These are phyloP conservation scores for Selenicereus undatus DNA, from an alignment of 148 eudicot genomes.

Conservation along the genomic window DNA sequence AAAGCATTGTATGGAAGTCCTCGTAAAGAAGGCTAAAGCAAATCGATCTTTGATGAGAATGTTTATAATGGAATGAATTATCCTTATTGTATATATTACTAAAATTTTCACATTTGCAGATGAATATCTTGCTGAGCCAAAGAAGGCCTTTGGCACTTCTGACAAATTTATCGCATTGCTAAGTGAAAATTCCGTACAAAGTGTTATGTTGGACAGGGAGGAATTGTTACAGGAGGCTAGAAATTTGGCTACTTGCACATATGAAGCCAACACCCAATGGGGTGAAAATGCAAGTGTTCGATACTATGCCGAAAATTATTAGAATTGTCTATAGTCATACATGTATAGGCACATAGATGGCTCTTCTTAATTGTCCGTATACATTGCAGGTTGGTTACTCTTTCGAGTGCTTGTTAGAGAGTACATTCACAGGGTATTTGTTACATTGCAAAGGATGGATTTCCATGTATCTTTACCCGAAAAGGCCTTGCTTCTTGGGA, in stretches of 20 bases:
- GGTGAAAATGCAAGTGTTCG: constrained; percentile 47
- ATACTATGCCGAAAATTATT: not conserved
- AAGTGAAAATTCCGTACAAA: constrained; percentile 1
- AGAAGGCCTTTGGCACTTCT: constrained; percentile 41
- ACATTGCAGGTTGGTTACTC: constrained; percentile 26
- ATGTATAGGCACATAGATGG: not conserved
- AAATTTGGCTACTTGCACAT: constrained; percentile 48
- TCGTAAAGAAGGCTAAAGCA: constrained; percentile 22
- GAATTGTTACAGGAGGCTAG: constrained; percentile 38
- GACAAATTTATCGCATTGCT: constrained; percentile 31
- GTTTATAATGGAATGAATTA: not conserved
- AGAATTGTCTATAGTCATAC: not conserved
- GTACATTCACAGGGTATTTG: constrained; percentile 26
- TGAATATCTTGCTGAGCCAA: constrained; percentile 18
- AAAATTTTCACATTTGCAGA: constrained; percentile 15
- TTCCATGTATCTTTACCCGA: constrained; percentile 28
- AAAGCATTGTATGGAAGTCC: constrained; percentile 38
- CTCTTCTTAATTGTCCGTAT: not conserved
- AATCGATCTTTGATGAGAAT: not conserved
- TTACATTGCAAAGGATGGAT: constrained; percentile 34
- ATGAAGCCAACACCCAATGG: constrained; percentile 55
- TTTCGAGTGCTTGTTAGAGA: constrained; percentile 30
- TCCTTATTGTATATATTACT: not conserved
- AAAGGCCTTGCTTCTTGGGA: constrained; percentile 33
- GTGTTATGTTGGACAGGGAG: constrained; percentile 2